Evolutionary conservation across 73 alveolate species (phyloP), one percentile per base, ranked within the genome.

Genomic region (Paramecium primaurelia): DNA sequence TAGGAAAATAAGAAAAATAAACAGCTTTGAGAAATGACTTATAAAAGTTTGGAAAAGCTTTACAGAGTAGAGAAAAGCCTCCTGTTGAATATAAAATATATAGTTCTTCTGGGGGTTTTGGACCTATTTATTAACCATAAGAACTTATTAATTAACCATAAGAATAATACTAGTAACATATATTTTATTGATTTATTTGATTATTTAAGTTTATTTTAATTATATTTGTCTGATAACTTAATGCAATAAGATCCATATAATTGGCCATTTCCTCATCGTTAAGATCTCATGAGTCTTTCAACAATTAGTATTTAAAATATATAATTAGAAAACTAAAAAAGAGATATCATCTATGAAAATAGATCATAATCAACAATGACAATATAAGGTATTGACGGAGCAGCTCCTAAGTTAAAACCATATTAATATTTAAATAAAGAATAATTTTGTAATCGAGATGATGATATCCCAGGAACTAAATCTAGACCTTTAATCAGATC

Each of bases 241-340:
- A 60, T 88, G 87, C 32, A 22, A 64, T 64, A 51, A 60, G 96
- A 93, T 83, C 97, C 96, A 22, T 93, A 75, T 49, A 86, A 89
- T 54, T 90, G 96, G 96, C 97, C 97, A 9, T 91, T 95, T 90
- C 98, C 98, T 22, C 60, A 87, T 20, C 73, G 97, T 36, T 14
- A 59, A 14, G 96, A 95, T 83, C 73, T 94, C 18, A 95, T 95
- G 98, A 71, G 92, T 32, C 86, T 95, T 10, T 75, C 75, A 20
- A 94, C 98, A 18, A 91, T 95, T 3, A 77, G 85, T 37, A 45
- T 64, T 86, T 73, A 42, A 59, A 28, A 9, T 71, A 59, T 20
- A 18, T 45, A n/a, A 25, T 34, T 16, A 80, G 71, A 80, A 20
- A 45, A 80, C 34, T 47, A 40, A 42, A 80, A 45, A 45, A 25